phyloP scores from a whole-genome alignment of 2,329 filamentous ascomycete genomes.

The Pseudocercospora macadamiae region DNA sequence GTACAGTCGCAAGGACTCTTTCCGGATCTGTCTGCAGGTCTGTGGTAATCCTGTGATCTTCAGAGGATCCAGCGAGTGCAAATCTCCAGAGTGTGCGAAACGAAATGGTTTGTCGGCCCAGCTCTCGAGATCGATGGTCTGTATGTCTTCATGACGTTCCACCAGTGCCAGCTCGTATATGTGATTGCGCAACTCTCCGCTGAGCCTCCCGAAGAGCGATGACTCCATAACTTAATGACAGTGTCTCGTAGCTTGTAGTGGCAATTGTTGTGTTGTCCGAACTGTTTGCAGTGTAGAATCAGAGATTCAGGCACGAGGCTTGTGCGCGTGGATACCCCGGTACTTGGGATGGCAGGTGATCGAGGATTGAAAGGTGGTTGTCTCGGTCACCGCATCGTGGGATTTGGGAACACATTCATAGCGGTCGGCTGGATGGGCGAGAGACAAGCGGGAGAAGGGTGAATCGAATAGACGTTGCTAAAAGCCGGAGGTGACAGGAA shows the following conservation, averaged over 20 bases:
- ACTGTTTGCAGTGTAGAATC: not conserved
- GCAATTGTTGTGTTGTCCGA: not conserved
- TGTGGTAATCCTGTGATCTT: conserved; percentile 19
- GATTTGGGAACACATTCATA: not conserved
- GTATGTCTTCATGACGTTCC: not conserved
- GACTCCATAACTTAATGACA: not conserved
- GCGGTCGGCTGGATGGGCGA: not conserved
- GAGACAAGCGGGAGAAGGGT: not conserved
- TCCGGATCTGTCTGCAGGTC: conserved; percentile 22
- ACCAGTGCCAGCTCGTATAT: not conserved
- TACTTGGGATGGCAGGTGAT: not conserved
- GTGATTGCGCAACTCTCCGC: not conserved
- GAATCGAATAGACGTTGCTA: not conserved
- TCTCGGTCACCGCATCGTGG: not conserved
- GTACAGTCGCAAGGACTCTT: conserved; percentile 23
- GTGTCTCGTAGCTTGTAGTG: not conserved
- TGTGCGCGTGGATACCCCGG: not conserved
- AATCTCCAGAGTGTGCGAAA: not conserved
- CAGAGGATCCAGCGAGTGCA: not conserved
- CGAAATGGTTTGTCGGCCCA: conserved; percentile 11
- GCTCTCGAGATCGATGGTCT: not conserved
- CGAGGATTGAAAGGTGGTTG: not conserved
- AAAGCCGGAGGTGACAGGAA: not conserved
- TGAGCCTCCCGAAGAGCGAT: not conserved
- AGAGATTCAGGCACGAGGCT: conserved; percentile 1